phyloP scores from a whole-genome alignment of 1,284 basidiomycete species.

The Testicularia cyperi region DNA sequence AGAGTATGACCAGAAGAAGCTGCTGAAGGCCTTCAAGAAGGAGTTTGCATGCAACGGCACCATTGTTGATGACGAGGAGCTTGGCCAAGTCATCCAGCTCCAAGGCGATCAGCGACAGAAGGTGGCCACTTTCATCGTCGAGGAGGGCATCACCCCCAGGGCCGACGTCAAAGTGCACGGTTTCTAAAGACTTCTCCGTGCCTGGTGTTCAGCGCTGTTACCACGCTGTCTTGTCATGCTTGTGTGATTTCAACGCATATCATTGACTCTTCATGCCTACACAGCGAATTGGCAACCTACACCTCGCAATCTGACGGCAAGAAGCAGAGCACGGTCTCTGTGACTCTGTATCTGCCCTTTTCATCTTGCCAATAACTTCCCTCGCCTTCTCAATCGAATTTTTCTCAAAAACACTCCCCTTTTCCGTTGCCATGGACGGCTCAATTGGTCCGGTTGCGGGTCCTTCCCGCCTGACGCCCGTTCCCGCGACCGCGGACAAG shows the following conservation, averaged over 20 bases:
- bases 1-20: conserved; percentile 96
- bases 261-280: not conserved
- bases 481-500: too few species aligned
- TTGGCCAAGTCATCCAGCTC: conserved; percentile 96
- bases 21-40: conserved; percentile 98
- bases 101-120: conserved; percentile 97
- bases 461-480: too few species aligned
- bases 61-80: conserved; percentile 92
- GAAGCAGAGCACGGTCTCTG: too few species aligned
- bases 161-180: conserved; percentile 59
- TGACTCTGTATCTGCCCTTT: not conserved
- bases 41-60: conserved; percentile 99
- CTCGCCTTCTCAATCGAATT: too few species aligned
- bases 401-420: too few species aligned
- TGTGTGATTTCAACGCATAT: not conserved
- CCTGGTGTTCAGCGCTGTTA: too few species aligned
- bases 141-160: conserved; percentile 56
- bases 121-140: conserved; percentile 66
- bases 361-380: not conserved
- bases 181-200: conserved; percentile 33
- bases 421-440: too few species aligned
- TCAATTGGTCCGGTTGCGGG: too few species aligned
- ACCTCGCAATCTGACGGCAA: too few species aligned
- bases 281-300: not conserved
- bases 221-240: not conserved